Evolutionary conservation across 805 yeast genomes (phyloP), one percentile per base, ranked within the genome.

Genomic region (Myxozyma neglecta): DNA sequence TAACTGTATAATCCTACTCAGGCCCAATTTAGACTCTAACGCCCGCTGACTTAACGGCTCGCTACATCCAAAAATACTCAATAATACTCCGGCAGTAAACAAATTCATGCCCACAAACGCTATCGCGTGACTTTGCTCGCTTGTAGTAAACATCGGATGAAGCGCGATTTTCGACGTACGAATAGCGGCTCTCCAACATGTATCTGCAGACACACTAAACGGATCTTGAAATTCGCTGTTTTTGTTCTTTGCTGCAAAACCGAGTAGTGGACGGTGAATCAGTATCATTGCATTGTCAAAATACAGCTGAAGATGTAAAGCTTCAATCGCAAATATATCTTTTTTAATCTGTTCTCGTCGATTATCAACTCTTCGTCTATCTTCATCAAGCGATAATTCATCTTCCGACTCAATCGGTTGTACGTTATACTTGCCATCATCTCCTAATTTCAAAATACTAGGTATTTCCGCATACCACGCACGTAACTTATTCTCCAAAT

Each of bases 11-110:
- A 60, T 61, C 32, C 61, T 14, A 54, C 65, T 61, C 16, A 63
- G 45, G 4, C 62, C 65, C 13, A 55, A 59, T 43, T 63, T 63
- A 9, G 59, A 56, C 43, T 63, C 65, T 18, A 61, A 45, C 32
- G 66, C 61, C 2, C 61, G 51, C 32, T 56, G 64, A n/a, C 57
- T 46, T 10, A 63, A 54, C n/a, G 64, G 66, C 50, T 61, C 65
- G 40, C 58, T 51, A 6, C 53, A 60, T 36, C 65, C 65, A 32
- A 47, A 53, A 10, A 63, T 43, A 16, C 61, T 34, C 39, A 63
- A 49, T 29, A 61, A 45, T 7, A 59, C 64, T 11, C 66, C 66
- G 18, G 66, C 65, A 1, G 65, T 57, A 50, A 60, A 55, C 46
- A 63, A 32, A 14, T 59, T 56, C 53, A 57, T 53, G 24, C 59